Base-by-base conservation (phyloP, 2,329 filamentous ascomycete genomes). In the Xylariomycetidae sp. region DNA sequence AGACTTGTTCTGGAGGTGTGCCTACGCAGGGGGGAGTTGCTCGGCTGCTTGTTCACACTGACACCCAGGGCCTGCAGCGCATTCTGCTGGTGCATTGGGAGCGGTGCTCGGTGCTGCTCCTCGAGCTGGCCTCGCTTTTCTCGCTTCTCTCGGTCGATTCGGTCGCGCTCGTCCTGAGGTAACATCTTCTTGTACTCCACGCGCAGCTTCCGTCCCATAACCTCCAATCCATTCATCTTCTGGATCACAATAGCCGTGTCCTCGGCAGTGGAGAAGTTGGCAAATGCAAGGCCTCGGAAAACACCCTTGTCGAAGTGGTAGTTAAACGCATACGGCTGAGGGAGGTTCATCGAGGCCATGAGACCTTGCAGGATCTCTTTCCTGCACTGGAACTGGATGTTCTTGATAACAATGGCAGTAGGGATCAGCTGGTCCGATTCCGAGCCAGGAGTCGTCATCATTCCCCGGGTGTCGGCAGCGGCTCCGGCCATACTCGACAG, bases 121-220 rank as follows among this genome's bases (percentile, higher is more conserved):
- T 98, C 89, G 10, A 98, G 74, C 61, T 98, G 92, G 30, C 92
- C 92, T 32, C 92, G 81, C 49, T 92, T 85, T 65, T 96, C 90
- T 37, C 92, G 77, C 76, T 96, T 98, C 63, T 96, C 92, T 5
- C 92, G 77, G 61, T 98, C 92, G 48, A 98, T 96, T 25, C 92
- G 78, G 62, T 98, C 92, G 32, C 92, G 78, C 61, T 96, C 92
- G 19, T 89, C 86, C 45, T 93, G 77, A 1, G 92, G 92, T 5
- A 98, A 75, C 92, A 98, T 96, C 67, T 96, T 96, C 72, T 98
- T 98, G 68, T 96, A 98, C 61, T 98, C 92, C 17, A 98, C 92
- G 30, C 92, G 76, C 47, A 98, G 67, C 65, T 96, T 96, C 40
- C 92, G 77, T 28, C 92, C 92, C 56, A 95, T 88, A 7, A 98